These are phyloP conservation scores for Rutidosis leptorrhynchoides DNA, from an alignment of 129 eudicot species.

Conservation along the genomic window DNA sequence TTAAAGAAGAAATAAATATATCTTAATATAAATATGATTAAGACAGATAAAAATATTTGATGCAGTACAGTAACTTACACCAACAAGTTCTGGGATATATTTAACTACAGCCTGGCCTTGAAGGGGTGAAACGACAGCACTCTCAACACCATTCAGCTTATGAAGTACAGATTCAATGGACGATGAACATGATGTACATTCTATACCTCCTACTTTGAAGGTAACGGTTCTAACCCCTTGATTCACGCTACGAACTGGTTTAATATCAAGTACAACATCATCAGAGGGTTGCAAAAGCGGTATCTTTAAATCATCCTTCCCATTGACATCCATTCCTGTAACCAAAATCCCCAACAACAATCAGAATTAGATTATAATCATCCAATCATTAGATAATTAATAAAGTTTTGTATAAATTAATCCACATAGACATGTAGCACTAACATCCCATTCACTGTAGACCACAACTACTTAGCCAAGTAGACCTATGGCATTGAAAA, in stretches of 20 bases:
- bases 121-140: conserved; percentile 67
- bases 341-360: conserved; percentile 25
- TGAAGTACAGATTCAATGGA: conserved; percentile 75
- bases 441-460: not conserved
- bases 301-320: conserved; percentile 59
- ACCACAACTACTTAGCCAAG: not conserved
- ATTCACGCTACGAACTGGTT: conserved; percentile 28
- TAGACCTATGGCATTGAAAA: not conserved
- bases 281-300: conserved; percentile 63
- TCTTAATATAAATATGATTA: not conserved
- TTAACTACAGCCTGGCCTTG: conserved; percentile 91
- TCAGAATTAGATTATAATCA: conserved; percentile 7
- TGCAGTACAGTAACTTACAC: conserved; percentile 43
- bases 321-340: conserved; percentile 59
- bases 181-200: conserved; percentile 70
- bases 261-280: conserved; percentile 38
- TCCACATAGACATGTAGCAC: conserved; percentile 6
- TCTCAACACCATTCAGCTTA: conserved; percentile 61
- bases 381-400: conserved; percentile 3
- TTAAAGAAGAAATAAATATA: not conserved
- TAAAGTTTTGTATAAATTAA: not conserved
- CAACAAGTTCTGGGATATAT: conserved; percentile 58
- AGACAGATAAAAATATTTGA: not conserved
- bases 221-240: conserved; percentile 45
- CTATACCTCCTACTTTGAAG: conserved; percentile 66